Evolutionary conservation across 768 basidiomycete genomes (phyloP), one percentile per base, ranked within the genome.

Genomic region (Peribolospora kevripleyi): DNA sequence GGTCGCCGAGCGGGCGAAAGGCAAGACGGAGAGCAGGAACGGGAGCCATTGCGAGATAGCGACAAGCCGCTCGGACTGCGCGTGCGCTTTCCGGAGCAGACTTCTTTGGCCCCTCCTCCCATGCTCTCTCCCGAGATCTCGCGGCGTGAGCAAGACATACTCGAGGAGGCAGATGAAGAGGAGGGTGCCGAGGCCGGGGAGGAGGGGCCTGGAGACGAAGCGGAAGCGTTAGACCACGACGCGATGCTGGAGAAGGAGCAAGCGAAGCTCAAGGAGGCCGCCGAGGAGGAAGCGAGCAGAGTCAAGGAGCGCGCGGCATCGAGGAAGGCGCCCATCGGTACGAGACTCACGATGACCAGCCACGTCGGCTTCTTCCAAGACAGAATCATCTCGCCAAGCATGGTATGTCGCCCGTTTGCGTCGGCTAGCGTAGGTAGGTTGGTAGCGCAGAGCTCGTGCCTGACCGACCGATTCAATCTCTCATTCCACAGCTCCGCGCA

Each of bases 301-400:
- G 64, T 54, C 69, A 72, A 64, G 63, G 67, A 57, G 72, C 72
- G 54, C 74, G 75, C 9, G 57, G 57, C 8, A 48, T 53, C 55
- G 47, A 64, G 67, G 61, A 65, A 65, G 52, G 66, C 67, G 54
- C 77, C 80, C 10, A 79, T 90, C 60, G 86, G 87, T 9, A 90
- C 85, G 8, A 70, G 84, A 49, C 68, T 95, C 63, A 87, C 88
- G 0, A 95, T 95, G 88, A 90, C 88, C 5, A 90, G 85, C 64
- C 75, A 88, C 40, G 82, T 83, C 13, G 85, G 86, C 3, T 36
- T 2, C 10, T 7, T 4, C 14, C 4, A 50, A 60, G 63, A 64
- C 49, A 60, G 63, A n/a, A 82, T 95, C 62, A 77, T 98, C 57
- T 81, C 88, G 3, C 91, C 93, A 0, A 84, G 82, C 63, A 95